These are phyloP conservation scores for Globisporangium emineosum DNA, from an alignment of 352 stramenopile species.

Conservation along the genomic window DNA sequence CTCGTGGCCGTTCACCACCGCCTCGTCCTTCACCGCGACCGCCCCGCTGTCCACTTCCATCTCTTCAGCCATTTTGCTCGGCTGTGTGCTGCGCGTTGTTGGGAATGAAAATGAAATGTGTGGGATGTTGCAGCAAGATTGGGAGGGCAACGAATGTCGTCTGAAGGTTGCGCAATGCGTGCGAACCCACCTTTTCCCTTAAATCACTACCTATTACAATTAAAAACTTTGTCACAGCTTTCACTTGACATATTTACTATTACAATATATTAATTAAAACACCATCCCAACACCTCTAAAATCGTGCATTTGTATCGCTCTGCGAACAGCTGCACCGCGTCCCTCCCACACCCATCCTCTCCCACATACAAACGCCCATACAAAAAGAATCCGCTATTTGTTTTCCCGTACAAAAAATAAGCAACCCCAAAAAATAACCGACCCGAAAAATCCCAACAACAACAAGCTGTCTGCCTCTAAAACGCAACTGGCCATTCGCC, in stretches of 20 bases:
- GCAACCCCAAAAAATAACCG: not conserved
- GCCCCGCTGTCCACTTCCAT: conserved; percentile 14
- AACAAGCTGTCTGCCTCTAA: not conserved
- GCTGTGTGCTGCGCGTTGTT: not conserved
- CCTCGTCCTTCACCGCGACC: conserved; percentile 13
- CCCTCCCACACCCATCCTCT: not conserved
- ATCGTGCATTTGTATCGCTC: not conserved
- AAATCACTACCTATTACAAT: not conserved
- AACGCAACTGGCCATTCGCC: not conserved
- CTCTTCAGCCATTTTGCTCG: conserved; percentile 12
- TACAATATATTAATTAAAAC: not conserved
- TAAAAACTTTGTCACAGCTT: not conserved
- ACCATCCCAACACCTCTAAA: not conserved
- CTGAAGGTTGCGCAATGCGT: not conserved
- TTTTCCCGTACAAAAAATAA: not conserved
- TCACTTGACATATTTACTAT: not conserved
- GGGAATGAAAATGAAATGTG: too few species aligned
- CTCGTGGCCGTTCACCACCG: conserved; percentile 12
- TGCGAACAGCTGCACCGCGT: not conserved
- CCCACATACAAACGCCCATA: conserved; percentile 13
- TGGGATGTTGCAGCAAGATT: conserved; percentile 2
- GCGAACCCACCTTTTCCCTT: not conserved
- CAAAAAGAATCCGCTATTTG: not conserved
- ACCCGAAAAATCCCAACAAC: not conserved
- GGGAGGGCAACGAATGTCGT: not conserved